phyloP scores from a whole-genome alignment of 768 basidiomycete genomes.

The Clitopilus passeckerianus region DNA sequence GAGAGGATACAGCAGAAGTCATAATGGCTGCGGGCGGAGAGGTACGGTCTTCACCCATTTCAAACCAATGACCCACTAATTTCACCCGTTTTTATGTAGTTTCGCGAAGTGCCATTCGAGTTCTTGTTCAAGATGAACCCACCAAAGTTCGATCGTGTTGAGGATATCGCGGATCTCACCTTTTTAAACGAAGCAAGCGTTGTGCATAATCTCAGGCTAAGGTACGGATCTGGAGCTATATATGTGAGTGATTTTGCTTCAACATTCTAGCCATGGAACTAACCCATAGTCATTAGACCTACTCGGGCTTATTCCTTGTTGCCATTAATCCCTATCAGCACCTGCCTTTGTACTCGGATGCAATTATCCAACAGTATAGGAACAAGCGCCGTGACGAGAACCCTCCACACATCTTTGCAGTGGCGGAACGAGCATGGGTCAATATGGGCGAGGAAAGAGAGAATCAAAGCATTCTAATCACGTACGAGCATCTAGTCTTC shows the following conservation, averaged over 20 bases:
- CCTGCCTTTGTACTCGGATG: conserved; percentile 86
- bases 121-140: conserved; percentile 95
- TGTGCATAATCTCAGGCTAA: conserved; percentile 91
- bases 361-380: conserved; percentile 88
- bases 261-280: background rate
- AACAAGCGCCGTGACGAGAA: conserved; percentile 86
- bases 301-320: conserved; percentile 95
- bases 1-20: conserved; percentile 78
- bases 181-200: conserved; percentile 98
- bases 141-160: conserved; percentile 95
- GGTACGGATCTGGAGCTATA: conserved; percentile 89
- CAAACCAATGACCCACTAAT: background rate
- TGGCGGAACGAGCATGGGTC: conserved; percentile 96
- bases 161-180: conserved; percentile 97
- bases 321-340: conserved; percentile 97
- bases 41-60: conserved; percentile 30
- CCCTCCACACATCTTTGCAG: conserved; percentile 94
- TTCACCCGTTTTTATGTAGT: conserved; percentile 9
- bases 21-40: conserved; percentile 83
- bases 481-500: conserved; percentile 47
- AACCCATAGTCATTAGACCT: conserved; percentile 51
- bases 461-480: conserved; percentile 97
- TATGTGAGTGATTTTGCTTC: conserved; percentile 55
- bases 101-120: conserved; percentile 62
- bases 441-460: conserved; percentile 98